Percentiles rank a stretch among this genome's conserved stretches.
These are phyloP conservation scores for Arachnomyces sp. DNA, from an alignment of 2,329 filamentous ascomycete genomes.

Conservation along the genomic window DNA sequence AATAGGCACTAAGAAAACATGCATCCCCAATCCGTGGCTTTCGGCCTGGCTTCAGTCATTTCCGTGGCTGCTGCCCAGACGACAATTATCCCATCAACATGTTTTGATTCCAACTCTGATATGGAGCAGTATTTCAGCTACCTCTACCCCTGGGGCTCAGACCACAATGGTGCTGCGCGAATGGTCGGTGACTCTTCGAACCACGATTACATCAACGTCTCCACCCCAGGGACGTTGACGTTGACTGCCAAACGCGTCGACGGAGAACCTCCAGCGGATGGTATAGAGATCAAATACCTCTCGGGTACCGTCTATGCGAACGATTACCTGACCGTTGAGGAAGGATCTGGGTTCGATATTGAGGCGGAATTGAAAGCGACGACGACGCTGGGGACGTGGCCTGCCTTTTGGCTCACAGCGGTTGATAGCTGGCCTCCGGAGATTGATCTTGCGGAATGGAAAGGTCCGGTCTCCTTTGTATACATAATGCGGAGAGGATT, in stretches of 20 bases:
- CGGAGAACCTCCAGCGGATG: conserved; percentile 21
- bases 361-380: conserved; percentile 33
- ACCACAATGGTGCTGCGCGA: conserved; percentile 52
- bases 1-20: too few relatives aligned
- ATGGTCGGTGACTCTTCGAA: conserved; percentile 35
- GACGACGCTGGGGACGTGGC: conserved; percentile 44
- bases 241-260: conserved; percentile 42
- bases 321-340: conserved; percentile 33
- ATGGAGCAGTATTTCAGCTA: conserved; percentile 41
- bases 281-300: conserved; percentile 43
- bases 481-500: too few relatives aligned
- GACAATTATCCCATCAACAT: conserved; percentile 17
- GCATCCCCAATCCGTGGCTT: too few relatives aligned
- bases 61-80: not conserved
- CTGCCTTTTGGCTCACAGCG: conserved; percentile 53
- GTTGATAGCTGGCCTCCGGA: conserved; percentile 52
- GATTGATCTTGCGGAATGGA: conserved; percentile 56
- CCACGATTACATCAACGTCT: conserved; percentile 38
- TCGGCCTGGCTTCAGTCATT: too few relatives aligned
- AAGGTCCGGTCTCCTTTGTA: conserved; percentile 36
- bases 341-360: conserved; percentile 34
- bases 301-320: conserved; percentile 42
- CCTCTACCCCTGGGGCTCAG: conserved; percentile 52
- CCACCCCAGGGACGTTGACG: conserved; percentile 34
- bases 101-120: conserved; percentile 24